These are phyloP conservation scores for Mortierella sp. DNA, from an alignment of 371 early-diverging fungal species.

Conservation along the genomic window DNA sequence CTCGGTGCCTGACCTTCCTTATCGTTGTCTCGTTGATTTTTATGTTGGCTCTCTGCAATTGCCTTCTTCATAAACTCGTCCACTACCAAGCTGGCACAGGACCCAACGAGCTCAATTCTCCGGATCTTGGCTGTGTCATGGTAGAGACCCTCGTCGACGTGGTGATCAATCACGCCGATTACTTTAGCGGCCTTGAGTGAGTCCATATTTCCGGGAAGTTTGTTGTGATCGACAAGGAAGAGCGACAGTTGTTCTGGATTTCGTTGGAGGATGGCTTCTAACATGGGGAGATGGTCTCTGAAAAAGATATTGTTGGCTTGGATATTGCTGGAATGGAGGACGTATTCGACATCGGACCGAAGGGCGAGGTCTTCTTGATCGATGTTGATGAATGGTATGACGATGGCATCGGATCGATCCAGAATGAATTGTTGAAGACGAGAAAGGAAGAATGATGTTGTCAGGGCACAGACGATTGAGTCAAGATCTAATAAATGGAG, in stretches of 20 bases:
- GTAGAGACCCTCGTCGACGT: constrained; percentile 70
- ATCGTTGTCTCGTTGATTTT: constrained; percentile 3
- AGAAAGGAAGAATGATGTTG: constrained; percentile 61
- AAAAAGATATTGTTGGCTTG: constrained; percentile 25
- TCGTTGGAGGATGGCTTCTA: constrained; percentile 43
- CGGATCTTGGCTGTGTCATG: constrained; percentile 56
- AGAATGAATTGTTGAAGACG: neutral
- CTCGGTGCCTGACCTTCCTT: too few species aligned
- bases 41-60: neutral
- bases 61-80: constrained; percentile 21
- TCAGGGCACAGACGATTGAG: constrained; percentile 70
- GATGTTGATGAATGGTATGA: constrained; percentile 69
- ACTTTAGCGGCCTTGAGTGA: constrained; percentile 52
- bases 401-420: constrained; percentile 2
- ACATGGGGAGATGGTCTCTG: constrained; percentile 35
- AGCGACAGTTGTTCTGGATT: constrained; percentile 20
- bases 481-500: constrained; percentile 67
- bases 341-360: constrained; percentile 71
- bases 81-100: constrained; percentile 69
- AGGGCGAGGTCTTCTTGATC: constrained; percentile 69
- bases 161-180: constrained; percentile 79
- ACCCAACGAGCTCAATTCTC: constrained; percentile 69
- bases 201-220: constrained; percentile 60
- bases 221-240: constrained; percentile 74
- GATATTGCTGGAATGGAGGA: constrained; percentile 52